These are phyloP conservation scores for Debaryomyces subglobosus DNA, from an alignment of 1,139 yeast species.

Conservation along the genomic window DNA sequence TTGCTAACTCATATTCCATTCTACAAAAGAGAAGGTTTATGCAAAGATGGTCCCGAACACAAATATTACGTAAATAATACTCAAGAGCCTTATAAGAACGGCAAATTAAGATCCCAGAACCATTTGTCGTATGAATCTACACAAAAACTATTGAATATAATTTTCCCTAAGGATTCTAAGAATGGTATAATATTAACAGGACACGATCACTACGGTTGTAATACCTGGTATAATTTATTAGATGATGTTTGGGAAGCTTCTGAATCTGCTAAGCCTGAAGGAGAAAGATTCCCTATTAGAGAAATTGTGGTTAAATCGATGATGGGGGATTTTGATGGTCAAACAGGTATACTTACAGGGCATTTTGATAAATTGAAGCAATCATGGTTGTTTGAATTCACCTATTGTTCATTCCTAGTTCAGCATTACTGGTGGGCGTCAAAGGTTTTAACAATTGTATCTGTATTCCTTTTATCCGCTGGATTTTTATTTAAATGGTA, in stretches of 20 bases:
- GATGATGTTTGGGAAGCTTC: conserved; percentile 63
- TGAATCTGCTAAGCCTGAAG: conserved; percentile 27
- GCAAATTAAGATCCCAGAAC: conserved; percentile 81
- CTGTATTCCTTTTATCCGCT: conserved; percentile 44
- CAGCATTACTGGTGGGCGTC: conserved; percentile 98
- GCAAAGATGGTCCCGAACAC: conserved; percentile 81
- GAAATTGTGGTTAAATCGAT: conserved; percentile 88
- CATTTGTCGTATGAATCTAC: conserved; percentile 71
- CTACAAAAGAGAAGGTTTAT: conserved; percentile 76
- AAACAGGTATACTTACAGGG: conserved; percentile 83
- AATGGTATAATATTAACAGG: conserved; percentile 88
- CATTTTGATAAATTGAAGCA: conserved; percentile 39
- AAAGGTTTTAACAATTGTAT: conserved; percentile 54
- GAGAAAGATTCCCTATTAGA: conserved; percentile 46
- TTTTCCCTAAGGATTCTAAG: conserved; percentile 63
- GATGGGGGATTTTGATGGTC: conserved; percentile 97
- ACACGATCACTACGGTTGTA: conserved; percentile 96
- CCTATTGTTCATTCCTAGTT: conserved; percentile 78
- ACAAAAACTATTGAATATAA: conserved; percentile 64
- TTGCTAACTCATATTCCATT: conserved; percentile 89
- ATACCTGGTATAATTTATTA: conserved; percentile 55
- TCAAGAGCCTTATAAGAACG: conserved; percentile 67
- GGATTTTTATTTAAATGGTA: conserved; percentile 13
- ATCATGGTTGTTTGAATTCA: conserved; percentile 68
- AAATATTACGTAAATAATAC: conserved; percentile 60